Percentiles rank a stretch among this genome's conserved stretches.
Conservation (phyloP, 495 filamentous ascomycete species). For the Echria macrotheca region DNA sequence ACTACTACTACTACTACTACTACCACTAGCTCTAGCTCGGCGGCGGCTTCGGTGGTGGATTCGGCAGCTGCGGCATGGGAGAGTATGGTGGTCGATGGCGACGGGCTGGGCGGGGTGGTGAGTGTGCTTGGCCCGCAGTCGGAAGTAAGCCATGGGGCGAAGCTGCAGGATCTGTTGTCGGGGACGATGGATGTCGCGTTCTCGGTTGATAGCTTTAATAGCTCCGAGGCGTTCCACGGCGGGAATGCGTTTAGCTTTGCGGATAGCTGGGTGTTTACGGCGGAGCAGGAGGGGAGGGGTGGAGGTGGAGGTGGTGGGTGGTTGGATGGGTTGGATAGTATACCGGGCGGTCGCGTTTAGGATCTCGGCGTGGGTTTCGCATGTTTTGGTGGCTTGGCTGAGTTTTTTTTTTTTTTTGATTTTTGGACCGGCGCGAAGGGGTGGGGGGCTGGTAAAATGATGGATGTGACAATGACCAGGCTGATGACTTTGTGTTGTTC, state of each 20-base stretch:
- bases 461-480: too few species aligned
- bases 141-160: not conserved
- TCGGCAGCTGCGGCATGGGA: not conserved
- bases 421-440: too few species aligned
- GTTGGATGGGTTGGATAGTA: not conserved
- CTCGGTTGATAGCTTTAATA: constrained; percentile 6
- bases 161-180: constrained; percentile 1
- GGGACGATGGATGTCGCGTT: constrained; percentile 7
- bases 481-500: too few species aligned
- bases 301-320: not conserved
- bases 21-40: too few species aligned
- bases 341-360: too few species aligned
- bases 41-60: not conserved
- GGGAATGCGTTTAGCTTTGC: not conserved
- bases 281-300: not conserved
- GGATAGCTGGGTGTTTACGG: constrained; percentile 7
- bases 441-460: too few species aligned
- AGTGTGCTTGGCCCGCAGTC: not conserved
- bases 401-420: too few species aligned
- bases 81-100: not conserved
- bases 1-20: too few species aligned
- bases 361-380: too few species aligned
- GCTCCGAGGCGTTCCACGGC: not conserved
- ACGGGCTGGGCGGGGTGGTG: not conserved
- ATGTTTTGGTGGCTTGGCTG: too few species aligned